Evolutionary conservation across 805 yeast species (phyloP).

Genomic region (Candida vartiovaarae): DNA sequence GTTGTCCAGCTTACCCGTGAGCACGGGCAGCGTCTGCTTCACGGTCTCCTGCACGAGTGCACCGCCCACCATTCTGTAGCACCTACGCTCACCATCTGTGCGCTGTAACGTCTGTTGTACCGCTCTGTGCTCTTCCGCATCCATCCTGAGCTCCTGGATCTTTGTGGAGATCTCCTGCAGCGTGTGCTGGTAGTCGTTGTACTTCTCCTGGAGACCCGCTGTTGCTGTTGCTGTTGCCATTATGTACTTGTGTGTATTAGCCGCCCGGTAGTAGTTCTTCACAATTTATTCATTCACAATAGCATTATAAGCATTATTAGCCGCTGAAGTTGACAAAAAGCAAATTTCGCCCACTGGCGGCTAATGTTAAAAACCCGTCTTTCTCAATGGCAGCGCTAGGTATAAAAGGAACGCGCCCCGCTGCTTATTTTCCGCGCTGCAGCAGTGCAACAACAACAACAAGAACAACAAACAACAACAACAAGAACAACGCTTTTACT

Average conservation of each 20-base stretch:
- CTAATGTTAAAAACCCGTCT: neutral
- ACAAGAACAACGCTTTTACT: too few species aligned
- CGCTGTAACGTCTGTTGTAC: conserved; percentile 52
- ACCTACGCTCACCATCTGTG: conserved; percentile 56
- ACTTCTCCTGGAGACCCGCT: conserved; percentile 35
- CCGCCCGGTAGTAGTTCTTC: too few species aligned
- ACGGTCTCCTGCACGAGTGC: conserved; percentile 80
- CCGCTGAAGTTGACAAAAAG: too few species aligned
- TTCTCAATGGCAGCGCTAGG: neutral
- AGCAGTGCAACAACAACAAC: neutral
- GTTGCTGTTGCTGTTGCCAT: neutral
- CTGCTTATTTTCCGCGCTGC: conserved; percentile 6
- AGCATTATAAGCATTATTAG: too few species aligned
- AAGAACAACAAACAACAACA: too few species aligned
- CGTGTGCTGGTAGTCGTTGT: conserved; percentile 44
- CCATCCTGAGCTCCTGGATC: conserved; percentile 40
- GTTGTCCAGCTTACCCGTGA: conserved; percentile 50
- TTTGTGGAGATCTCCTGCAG: conserved; percentile 40
- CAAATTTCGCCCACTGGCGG: too few species aligned
- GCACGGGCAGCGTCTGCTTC: conserved; percentile 60
- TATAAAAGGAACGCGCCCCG: conserved; percentile 9
- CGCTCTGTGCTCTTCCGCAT: conserved; percentile 40
- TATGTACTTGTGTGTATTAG: too few species aligned
- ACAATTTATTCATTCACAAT: too few species aligned
- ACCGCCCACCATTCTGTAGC: conserved; percentile 92